Evolutionary conservation across 2,329 filamentous ascomycete species (phyloP).

Genomic region (Apiospora hydei): DNA sequence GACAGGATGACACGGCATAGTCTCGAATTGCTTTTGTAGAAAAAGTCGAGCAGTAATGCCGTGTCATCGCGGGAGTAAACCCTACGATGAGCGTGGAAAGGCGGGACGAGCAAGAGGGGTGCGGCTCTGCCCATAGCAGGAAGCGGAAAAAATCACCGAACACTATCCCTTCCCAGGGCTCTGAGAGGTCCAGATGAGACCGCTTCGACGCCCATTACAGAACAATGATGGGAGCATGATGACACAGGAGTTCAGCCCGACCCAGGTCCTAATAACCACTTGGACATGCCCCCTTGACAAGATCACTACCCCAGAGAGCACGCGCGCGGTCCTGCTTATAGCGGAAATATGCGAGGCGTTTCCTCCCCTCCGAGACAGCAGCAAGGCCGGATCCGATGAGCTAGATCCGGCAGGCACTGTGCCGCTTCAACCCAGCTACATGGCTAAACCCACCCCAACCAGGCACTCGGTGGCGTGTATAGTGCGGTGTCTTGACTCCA

Average conservation of each 20-base stretch:
- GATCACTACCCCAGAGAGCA: background rate
- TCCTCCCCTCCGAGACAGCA: background rate
- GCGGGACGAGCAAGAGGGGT: background rate
- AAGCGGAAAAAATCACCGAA: too few species aligned
- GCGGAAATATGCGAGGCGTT: background rate
- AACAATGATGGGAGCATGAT: background rate
- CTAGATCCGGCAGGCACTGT: background rate
- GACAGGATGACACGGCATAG: background rate
- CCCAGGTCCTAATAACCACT: background rate
- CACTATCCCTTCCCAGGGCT: background rate
- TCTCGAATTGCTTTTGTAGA: background rate
- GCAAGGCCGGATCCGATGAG: background rate
- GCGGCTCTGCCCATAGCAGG: background rate
- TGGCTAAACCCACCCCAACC: background rate
- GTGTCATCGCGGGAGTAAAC: background rate
- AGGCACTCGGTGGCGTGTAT: background rate
- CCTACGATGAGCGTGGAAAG: background rate
- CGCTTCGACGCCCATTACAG: background rate
- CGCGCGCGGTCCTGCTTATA: background rate
- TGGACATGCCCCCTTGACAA: background rate
- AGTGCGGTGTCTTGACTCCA: background rate
- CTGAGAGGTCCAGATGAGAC: background rate
- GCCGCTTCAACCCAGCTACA: background rate
- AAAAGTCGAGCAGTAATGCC: background rate
- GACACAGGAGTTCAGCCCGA: background rate